Conservation (phyloP, 306 rosid genomes). For the Pachyrhizus erosus region DNA sequence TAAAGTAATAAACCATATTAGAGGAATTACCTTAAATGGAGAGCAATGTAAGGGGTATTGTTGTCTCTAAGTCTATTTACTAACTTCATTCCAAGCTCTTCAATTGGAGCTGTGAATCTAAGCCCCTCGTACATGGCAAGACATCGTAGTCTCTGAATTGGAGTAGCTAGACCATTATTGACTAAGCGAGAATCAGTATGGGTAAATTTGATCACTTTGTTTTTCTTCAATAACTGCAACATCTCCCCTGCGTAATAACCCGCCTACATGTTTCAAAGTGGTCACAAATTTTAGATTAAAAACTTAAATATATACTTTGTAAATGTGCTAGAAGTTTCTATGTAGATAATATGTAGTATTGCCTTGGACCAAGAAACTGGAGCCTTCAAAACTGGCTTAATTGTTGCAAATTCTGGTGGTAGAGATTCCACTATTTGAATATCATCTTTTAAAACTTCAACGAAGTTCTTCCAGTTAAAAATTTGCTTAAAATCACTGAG, state of each 20-base stretch:
- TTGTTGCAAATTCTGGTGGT: conserved; percentile 45
- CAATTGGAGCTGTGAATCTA: conserved; percentile 54
- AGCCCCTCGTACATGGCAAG: conserved; percentile 72
- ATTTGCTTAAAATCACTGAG: conserved; percentile 67
- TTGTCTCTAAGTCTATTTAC: conserved; percentile 57
- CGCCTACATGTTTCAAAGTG: conserved; percentile 44
- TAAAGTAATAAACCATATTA: neutral
- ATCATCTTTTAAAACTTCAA: conserved; percentile 63
- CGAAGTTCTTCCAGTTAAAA: conserved; percentile 69
- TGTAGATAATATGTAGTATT: neutral
- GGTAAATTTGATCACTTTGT: conserved; percentile 65
- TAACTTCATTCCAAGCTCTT: conserved; percentile 62
- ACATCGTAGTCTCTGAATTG: conserved; percentile 64
- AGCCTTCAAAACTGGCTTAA: conserved; percentile 50
- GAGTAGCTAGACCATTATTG: conserved; percentile 56
- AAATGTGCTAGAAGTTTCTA: neutral
- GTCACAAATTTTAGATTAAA: conserved; percentile 15
- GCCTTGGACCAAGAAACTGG: conserved; percentile 86
- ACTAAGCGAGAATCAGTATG: conserved; percentile 65
- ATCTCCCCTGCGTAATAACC: conserved; percentile 61
- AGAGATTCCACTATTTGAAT: conserved; percentile 57
- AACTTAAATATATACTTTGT: neutral
- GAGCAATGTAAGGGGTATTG: conserved; percentile 56
- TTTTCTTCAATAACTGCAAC: conserved; percentile 43
- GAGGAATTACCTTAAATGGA: conserved; percentile 68